Conservation (phyloP, 768 basidiomycete species). For the Lactarius pseudohatsudake region DNA sequence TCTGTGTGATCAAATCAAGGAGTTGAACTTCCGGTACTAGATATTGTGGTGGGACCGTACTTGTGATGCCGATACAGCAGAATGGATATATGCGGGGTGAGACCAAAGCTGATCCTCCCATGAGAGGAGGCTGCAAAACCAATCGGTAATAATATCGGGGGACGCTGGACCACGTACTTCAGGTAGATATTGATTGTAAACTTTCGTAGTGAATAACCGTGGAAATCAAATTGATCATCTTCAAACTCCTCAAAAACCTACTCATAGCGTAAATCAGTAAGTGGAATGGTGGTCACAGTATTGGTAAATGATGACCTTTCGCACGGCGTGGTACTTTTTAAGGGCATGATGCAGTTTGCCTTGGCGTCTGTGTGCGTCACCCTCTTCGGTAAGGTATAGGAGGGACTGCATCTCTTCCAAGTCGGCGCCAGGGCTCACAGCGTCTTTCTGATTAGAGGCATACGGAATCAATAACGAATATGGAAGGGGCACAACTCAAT, state of each 20-base stretch:
- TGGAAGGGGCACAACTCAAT: slow-evolving; percentile 8
- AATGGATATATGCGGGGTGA: slow-evolving; percentile 72
- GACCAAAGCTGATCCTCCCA: slow-evolving; percentile 83
- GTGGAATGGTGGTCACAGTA: slow-evolving; percentile 7
- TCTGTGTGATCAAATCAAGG: slow-evolving; percentile 43
- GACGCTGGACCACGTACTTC: slow-evolving; percentile 53
- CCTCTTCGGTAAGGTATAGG: slow-evolving; percentile 83
- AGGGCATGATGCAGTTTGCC: slow-evolving; percentile 76
- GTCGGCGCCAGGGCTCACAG: slow-evolving; percentile 68
- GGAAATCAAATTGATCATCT: slow-evolving; percentile 98
- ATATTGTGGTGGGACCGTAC: slow-evolving; percentile 39
- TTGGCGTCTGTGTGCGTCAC: slow-evolving; percentile 60
- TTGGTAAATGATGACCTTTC: slow-evolving; percentile 52
- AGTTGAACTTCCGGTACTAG: neutral
- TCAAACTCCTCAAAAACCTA: slow-evolving; percentile 85
- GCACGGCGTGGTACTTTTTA: slow-evolving; percentile 77
- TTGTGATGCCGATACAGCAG: slow-evolving; percentile 68
- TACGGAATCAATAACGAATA: neutral
- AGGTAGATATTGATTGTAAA: slow-evolving; percentile 85
- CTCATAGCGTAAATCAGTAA: neutral
- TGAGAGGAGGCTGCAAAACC: slow-evolving; percentile 57
- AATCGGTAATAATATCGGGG: neutral
- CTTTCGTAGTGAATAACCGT: slow-evolving; percentile 89
- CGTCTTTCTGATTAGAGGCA: slow-evolving; percentile 68
- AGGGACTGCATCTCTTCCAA: slow-evolving; percentile 95